phyloP scores from a whole-genome alignment of 345 rosid genomes.

The Lepidium didymum region DNA sequence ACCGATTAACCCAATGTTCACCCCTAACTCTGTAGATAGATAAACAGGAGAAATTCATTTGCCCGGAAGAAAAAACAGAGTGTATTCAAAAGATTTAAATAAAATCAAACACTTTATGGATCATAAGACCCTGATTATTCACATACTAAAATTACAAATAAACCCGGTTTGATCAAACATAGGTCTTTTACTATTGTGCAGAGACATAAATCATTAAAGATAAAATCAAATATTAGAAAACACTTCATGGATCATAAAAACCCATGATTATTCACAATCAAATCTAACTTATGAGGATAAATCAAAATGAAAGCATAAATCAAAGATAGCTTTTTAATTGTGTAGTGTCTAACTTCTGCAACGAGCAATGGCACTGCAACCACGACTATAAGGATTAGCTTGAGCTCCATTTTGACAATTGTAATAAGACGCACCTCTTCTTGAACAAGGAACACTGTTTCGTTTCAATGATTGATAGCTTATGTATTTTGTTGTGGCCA shows the following conservation, averaged over 20 bases:
- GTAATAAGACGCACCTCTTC: constrained; percentile 78
- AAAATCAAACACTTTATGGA: background rate
- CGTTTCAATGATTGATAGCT: constrained; percentile 67
- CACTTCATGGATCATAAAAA: constrained; percentile 5
- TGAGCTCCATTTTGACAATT: constrained; percentile 69
- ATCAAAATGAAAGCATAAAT: background rate
- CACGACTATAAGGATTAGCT: constrained; percentile 77
- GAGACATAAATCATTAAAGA: background rate
- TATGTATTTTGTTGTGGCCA: constrained; percentile 59
- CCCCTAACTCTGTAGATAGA: background rate
- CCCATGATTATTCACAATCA: constrained; percentile 11
- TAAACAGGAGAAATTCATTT: background rate
- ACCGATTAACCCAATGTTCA: too few species aligned
- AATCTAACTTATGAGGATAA: background rate
- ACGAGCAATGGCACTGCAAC: constrained; percentile 64
- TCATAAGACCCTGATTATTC: background rate
- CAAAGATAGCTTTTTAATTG: background rate
- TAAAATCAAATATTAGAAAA: background rate
- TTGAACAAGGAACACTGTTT: constrained; percentile 69
- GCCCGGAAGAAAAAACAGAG: too few species aligned
- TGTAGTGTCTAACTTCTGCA: constrained; percentile 41
- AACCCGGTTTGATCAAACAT: background rate
- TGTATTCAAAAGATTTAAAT: background rate
- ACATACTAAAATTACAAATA: background rate
- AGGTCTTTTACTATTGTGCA: background rate